Evolutionary conservation across 225 moss, liverwort and hornwort species (phyloP), one percentile per base, ranked within the genome.

Genomic region (Anthoceros angustus): DNA sequence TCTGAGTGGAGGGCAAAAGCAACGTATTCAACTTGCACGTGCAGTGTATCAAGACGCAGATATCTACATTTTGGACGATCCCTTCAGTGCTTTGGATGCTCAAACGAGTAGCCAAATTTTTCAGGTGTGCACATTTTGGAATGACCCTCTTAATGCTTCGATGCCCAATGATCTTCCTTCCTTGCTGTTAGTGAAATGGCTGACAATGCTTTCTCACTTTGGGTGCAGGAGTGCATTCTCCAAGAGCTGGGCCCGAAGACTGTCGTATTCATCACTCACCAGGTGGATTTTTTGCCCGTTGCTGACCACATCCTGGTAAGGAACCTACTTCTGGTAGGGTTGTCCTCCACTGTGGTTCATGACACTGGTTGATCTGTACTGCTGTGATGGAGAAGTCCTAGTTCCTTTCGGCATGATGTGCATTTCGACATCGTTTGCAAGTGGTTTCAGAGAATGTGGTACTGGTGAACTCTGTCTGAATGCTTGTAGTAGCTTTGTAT

Each of bases 1-100:
- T 67, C 68, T 86, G 72, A 86, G 83, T 0, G 85, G 85, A 25
- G 85, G 85, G 7, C 85, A 86, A 64, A 86, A 86, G 61, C 85
- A 86, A 73, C 78, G 85, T 6, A 80, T 86, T 43, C 85, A 86
- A 45, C 82, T 86, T 66, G 83, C 85, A 42, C 74, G 83, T 25
- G 85, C 85, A 50, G 76, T 86, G 72, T 86, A 86, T 25, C 83
- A 86, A 65, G 70, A 86, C 73, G 72, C 76, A 0, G 83, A 83
- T 66, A 75, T 78, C 42, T 86, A 80, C 74, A 76, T 86, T 15
- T 61, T 86, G 42, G 85, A 86, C 74, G 85, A 86, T 72, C 83
- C 85, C 67, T 86, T 86, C 39, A 86, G 83, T 75, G 83, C 83
- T 11, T 76, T 86, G 62, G 85, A 86, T 72, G 85, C 80, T 0